These are phyloP conservation scores for Chrysanthemum makinoi DNA, from an alignment of 129 eudicot genomes.

Conservation along the genomic window DNA sequence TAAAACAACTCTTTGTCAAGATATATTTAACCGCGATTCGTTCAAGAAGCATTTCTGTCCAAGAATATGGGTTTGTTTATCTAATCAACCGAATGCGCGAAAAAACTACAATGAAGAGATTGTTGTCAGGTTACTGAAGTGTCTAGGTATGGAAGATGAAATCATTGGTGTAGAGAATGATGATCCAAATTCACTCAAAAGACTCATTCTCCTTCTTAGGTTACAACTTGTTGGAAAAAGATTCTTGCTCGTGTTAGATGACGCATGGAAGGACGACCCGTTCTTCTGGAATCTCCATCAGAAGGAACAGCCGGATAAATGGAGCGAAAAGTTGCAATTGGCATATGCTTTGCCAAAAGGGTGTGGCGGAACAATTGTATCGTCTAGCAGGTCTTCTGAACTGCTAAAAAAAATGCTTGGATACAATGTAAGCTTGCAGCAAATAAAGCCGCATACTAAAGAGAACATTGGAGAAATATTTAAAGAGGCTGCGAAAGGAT, in stretches of 20 bases:
- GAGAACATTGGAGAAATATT: constrained; percentile 31
- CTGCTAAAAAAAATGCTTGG: constrained; percentile 42
- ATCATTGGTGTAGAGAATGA: constrained; percentile 14
- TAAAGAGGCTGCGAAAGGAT: constrained; percentile 25
- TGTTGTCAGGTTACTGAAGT: constrained; percentile 34
- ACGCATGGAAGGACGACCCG: constrained; percentile 24
- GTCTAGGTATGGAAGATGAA: constrained; percentile 45
- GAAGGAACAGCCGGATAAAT: background rate
- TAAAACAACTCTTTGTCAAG: constrained; percentile 44
- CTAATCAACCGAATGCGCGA: constrained; percentile 19
- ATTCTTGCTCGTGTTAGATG: constrained; percentile 45
- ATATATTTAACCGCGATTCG: constrained; percentile 1
- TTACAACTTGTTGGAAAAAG: constrained; percentile 31
- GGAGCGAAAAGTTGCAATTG: constrained; percentile 20
- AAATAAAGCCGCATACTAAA: constrained; percentile 9
- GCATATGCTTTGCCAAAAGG: constrained; percentile 47
- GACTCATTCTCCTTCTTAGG: constrained; percentile 33
- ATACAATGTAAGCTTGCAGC: constrained; percentile 29
- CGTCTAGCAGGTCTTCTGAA: constrained; percentile 28
- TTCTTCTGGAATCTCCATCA: constrained; percentile 25
- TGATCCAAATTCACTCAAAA: constrained; percentile 4
- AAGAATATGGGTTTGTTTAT: constrained; percentile 57
- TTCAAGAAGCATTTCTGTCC: constrained; percentile 37
- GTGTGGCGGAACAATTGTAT: constrained; percentile 39
- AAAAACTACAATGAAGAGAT: constrained; percentile 20